A percentile compares a stretch with the other conserved stretches of the same genome.
These are phyloP conservation scores for Juglanconis juglandina DNA, from an alignment of 2,329 filamentous ascomycete genomes.

Conservation along the genomic window DNA sequence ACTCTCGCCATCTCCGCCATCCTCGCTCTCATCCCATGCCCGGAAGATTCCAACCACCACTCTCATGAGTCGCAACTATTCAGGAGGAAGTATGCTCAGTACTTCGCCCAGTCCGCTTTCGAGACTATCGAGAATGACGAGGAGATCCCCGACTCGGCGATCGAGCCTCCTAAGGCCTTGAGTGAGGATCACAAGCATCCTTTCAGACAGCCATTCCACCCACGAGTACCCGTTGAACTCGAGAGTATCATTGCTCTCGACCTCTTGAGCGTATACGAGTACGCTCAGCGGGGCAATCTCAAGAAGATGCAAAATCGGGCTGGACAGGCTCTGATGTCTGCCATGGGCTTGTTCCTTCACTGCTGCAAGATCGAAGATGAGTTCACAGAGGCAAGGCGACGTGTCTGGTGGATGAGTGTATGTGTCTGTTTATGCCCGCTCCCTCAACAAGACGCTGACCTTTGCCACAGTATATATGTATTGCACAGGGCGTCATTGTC, in stretches of 20 bases:
- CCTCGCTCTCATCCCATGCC: constrained; percentile 21
- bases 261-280: constrained; percentile 50
- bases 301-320: constrained; percentile 49
- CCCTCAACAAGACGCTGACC: neutral
- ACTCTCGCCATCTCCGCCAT: constrained; percentile 21
- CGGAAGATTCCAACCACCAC: constrained; percentile 32
- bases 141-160: constrained; percentile 43
- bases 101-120: constrained; percentile 44
- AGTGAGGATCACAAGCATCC: constrained; percentile 31
- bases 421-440: constrained; percentile 10
- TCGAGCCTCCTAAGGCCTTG: constrained; percentile 42
- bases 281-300: constrained; percentile 50
- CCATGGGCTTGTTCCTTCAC: constrained; percentile 44
- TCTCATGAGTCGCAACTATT: constrained; percentile 39
- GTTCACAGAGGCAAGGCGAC: constrained; percentile 42
- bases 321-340: constrained; percentile 43
- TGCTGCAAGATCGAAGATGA: constrained; percentile 34
- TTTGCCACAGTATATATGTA: constrained; percentile 40
- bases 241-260: constrained; percentile 47
- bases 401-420: constrained; percentile 53
- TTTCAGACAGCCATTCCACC: constrained; percentile 40
- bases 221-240: constrained; percentile 40
- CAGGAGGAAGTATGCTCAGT: constrained; percentile 45
- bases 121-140: constrained; percentile 47
- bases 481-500: constrained; percentile 49